phyloP scores from a whole-genome alignment of 805 yeast genomes.

The Candida railenensis region DNA sequence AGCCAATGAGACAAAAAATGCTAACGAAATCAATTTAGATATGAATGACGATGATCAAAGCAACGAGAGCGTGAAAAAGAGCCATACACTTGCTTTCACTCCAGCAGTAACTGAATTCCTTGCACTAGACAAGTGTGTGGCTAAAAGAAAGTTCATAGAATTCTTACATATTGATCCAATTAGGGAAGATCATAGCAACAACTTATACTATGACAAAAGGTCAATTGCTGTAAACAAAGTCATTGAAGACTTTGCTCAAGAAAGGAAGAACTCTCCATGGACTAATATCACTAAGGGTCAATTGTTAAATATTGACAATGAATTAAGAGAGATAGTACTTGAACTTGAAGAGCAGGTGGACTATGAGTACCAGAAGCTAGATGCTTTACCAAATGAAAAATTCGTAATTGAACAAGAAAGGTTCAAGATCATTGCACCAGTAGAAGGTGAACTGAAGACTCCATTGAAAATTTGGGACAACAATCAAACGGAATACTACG shows the following conservation, averaged over 20 bases:
- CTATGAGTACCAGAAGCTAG: constrained; percentile 14
- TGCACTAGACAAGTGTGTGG: constrained; percentile 84
- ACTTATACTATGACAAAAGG: constrained; percentile 29
- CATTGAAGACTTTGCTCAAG: constrained; percentile 24
- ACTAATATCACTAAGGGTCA: constrained; percentile 9
- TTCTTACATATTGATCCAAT: constrained; percentile 40
- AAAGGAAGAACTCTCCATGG: constrained; percentile 13
- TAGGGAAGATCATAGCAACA: constrained; percentile 10
- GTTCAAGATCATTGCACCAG: constrained; percentile 28
- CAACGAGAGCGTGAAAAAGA: constrained; percentile 9
- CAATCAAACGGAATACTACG: constrained; percentile 34
- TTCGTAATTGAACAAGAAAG: constrained; percentile 20
- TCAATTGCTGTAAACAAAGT: constrained; percentile 34
- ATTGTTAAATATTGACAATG: constrained; percentile 12
- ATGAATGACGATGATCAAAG: constrained; percentile 17
- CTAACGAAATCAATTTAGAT: constrained; percentile 33
- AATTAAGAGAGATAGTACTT: constrained; percentile 13
- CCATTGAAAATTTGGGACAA: constrained; percentile 33
- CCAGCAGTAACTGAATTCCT: constrained; percentile 48
- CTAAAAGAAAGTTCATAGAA: constrained; percentile 59
- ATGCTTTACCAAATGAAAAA: constrained; percentile 6
- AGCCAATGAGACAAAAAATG: constrained; percentile 12
- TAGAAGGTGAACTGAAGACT: constrained; percentile 11
- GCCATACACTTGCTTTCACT: constrained; percentile 3
- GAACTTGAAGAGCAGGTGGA: constrained; percentile 21